A percentile compares a stretch with the other conserved stretches of the same genome.
phyloP scores from a whole-genome alignment of 148 eudicot genomes.

The Talinum fruticosum region DNA sequence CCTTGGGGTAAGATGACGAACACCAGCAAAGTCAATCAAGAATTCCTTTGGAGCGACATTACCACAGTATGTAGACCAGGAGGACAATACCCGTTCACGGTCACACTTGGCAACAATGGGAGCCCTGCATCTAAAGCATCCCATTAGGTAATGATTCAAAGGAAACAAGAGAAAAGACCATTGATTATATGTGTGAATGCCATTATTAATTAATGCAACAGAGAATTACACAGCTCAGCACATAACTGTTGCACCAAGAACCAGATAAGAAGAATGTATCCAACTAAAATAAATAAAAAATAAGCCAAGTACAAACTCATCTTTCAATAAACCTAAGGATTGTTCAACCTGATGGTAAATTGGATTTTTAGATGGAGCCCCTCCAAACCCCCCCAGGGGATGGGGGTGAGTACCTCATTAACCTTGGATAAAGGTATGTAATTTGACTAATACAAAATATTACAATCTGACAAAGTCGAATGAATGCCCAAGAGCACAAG shows the following conservation, averaged over 20 bases:
- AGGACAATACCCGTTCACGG: conserved; percentile 78
- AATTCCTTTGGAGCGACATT: conserved; percentile 58
- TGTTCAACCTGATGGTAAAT: not conserved
- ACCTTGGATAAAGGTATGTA: not conserved
- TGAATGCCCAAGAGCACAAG: not conserved
- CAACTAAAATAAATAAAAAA: not conserved
- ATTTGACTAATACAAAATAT: not conserved
- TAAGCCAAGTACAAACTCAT: not conserved
- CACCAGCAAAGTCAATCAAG: conserved; percentile 71
- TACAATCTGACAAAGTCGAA: not conserved
- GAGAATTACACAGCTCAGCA: not conserved
- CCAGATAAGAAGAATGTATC: not conserved
- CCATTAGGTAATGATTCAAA: not conserved
- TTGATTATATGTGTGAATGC: not conserved
- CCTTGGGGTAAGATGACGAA: conserved; percentile 68
- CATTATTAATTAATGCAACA: not conserved
- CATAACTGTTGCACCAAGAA: conserved; percentile 5
- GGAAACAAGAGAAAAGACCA: conserved; percentile 5
- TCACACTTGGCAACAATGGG: conserved; percentile 97
- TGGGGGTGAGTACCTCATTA: not conserved
- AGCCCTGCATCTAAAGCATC: conserved; percentile 51
- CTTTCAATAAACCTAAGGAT: not conserved
- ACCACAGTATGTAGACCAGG: conserved; percentile 82
- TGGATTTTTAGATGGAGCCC: not conserved
- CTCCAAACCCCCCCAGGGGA: not conserved